Evolutionary conservation across 129 eudicot genomes (phyloP), one percentile per base, ranked within the genome.

Genomic region (Saussurea involucrata): DNA sequence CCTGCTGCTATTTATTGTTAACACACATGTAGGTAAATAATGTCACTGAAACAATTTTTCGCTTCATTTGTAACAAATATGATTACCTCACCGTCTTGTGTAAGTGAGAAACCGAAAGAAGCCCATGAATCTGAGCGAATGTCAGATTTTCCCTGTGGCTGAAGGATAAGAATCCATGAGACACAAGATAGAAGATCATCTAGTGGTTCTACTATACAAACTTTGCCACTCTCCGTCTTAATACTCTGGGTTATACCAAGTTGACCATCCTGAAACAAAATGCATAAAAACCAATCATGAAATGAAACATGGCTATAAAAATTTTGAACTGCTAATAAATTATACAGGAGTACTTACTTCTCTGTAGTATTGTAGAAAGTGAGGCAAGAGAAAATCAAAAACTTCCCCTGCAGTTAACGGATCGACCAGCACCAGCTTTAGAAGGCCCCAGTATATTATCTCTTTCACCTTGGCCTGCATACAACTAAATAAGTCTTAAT

Each of bases 21-120:
- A 33, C 49, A 69, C 22, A 40, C 21, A 64, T 33, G 76, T 63
- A 40, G 44, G 53, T 40, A 68, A 24, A 37, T 36, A 49, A 22
- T 68, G 60, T 46, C 24, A 25, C 22, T 34, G 7, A 8, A 22
- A 42, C 49, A 21, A 34, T 36, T 28, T 34, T 71, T 63, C 7
- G 17, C 2, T 24, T 11, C 21, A 24, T 55, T 67, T 72, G 31
- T n/a, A 8, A 40, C 28, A 28, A 76, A 4, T 65, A 13, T 22
- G 22, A 42, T 72, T 73, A 92, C 97, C 97, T 92, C 90, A 58
- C 55, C 83, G 6, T 92, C 97, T 78, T 92, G 97, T 5, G 92
- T 80, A 80, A 92, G 87, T 68, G 97, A 92, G 86, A 92, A 92
- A 80, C 97, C 97, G 63, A 87, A 92, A 83, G 85, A 87, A 76